Base-by-base conservation (phyloP, 225 moss, liverwort and hornwort genomes). In the Pseudoscleropodium purum region DNA sequence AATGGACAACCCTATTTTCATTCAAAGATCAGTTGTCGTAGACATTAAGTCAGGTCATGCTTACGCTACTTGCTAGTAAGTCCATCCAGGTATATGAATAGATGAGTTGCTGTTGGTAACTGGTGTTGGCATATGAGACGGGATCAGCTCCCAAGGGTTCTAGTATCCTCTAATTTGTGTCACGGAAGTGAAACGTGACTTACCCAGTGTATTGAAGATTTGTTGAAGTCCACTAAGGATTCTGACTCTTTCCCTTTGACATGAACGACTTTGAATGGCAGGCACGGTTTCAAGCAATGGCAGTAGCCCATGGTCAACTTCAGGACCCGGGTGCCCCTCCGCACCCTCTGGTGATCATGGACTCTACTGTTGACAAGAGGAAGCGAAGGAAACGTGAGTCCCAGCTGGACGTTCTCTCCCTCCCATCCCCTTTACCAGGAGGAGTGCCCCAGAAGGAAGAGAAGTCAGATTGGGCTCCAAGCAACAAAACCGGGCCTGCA, bases 211-310 rank as follows among this genome's bases (percentile, higher is more conserved):
- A 13, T 16, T 63, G 63, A 76, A 65, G 43, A 54, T 74, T 84
- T 76, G 19, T 45, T 49, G 18, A 24, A 79, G 15, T 63, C 70
- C 19, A 65, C 24, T 41, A 31, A 83, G 64, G 79, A 73, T 79
- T 83, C 63, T 86, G 52, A 79, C 23, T 29, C n/a, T 75, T 91
- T 39, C 56, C 10, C 31, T 78, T 77, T 72, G 75, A 64, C 86
- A 84, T 93, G 89, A 68, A 62, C 72, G 70, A 60, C 72, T 80
- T 74, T 84, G 91, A 82, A 57, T 23, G 68, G 64, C 93, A 95
- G 94, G 94, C 98, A 68, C 94, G 98, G n/a, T 96, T 96, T 90
- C 95, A 98, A 85, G 91, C 93, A 54, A 92, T 91, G 89, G 93
- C 93, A 79, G 96, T 94, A 87, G 92, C 91, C 51, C 92, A 96